Conservation (phyloP, 768 basidiomycete genomes). For the Auricularia sp. region DNA sequence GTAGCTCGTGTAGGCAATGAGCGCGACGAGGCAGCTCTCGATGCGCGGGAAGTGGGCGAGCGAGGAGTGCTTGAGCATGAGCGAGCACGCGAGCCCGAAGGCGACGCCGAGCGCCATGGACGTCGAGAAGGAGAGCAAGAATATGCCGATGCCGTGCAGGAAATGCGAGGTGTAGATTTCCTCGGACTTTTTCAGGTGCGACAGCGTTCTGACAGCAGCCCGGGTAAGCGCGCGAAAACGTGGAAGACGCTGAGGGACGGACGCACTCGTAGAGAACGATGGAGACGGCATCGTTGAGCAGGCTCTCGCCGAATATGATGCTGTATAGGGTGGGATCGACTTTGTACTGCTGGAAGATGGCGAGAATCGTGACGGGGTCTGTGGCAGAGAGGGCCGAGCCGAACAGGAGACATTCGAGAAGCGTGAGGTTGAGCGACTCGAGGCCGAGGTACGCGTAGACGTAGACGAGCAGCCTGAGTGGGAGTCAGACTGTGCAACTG, state of each 20-base stretch:
- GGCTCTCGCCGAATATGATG: constrained; percentile 93
- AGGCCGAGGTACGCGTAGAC: constrained; percentile 89
- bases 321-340: constrained; percentile 97
- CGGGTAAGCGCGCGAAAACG: neutral
- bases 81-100: constrained; percentile 84
- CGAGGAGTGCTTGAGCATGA: constrained; percentile 90
- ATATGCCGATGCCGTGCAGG: constrained; percentile 95
- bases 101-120: constrained; percentile 90
- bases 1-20: constrained; percentile 93
- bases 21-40: constrained; percentile 91
- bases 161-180: constrained; percentile 77
- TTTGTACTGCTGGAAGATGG: constrained; percentile 97
- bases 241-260: neutral
- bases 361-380: constrained; percentile 94
- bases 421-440: constrained; percentile 73
- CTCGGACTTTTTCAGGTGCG: constrained; percentile 78
- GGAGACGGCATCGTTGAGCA: constrained; percentile 97
- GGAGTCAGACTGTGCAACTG: constrained; percentile 34
- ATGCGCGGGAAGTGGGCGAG: constrained; percentile 82
- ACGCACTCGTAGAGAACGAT: constrained; percentile 99
- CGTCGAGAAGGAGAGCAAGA: constrained; percentile 87
- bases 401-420: constrained; percentile 91
- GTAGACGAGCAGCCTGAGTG: constrained; percentile 78
- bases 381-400: constrained; percentile 96
- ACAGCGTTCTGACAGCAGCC: constrained; percentile 55